Conservation (phyloP, 768 basidiomycete genomes). For the Podaxis sp. region DNA sequence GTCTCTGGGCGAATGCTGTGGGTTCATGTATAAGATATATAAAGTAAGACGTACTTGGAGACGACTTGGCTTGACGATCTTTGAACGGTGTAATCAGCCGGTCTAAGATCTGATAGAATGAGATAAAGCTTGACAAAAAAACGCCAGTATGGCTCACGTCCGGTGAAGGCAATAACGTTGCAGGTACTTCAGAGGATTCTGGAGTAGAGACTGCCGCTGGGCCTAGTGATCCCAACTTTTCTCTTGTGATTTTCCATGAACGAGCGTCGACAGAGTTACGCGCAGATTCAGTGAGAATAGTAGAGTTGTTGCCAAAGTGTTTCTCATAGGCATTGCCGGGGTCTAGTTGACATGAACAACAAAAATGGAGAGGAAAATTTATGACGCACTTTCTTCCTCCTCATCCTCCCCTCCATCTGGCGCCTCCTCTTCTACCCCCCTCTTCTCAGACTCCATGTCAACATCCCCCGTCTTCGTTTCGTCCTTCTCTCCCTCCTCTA, state of each 20-base stretch:
- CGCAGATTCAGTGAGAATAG: constrained; percentile 46
- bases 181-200: constrained; percentile 32
- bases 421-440: constrained; percentile 23
- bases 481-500: constrained; percentile 15
- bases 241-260: constrained; percentile 55
- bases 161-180: constrained; percentile 28
- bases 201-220: constrained; percentile 49
- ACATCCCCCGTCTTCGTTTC: constrained; percentile 21
- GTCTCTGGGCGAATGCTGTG: constrained; percentile 36
- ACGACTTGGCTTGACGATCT: constrained; percentile 50
- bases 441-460: constrained; percentile 20
- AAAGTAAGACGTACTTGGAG: constrained; percentile 41
- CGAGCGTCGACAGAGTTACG: constrained; percentile 53
- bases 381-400: constrained; percentile 28
- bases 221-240: constrained; percentile 59
- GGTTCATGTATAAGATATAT: background rate
- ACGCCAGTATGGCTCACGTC: constrained; percentile 26
- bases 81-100: constrained; percentile 57
- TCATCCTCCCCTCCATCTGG: constrained; percentile 25
- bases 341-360: constrained; percentile 11
- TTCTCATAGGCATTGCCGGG: constrained; percentile 57
- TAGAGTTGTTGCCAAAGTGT: constrained; percentile 69
- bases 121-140: constrained; percentile 1
- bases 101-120: constrained; percentile 47
- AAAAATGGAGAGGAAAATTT: background rate